Base-by-base conservation (phyloP, 129 eudicot genomes). In the Helichrysum umbraculigerum region DNA sequence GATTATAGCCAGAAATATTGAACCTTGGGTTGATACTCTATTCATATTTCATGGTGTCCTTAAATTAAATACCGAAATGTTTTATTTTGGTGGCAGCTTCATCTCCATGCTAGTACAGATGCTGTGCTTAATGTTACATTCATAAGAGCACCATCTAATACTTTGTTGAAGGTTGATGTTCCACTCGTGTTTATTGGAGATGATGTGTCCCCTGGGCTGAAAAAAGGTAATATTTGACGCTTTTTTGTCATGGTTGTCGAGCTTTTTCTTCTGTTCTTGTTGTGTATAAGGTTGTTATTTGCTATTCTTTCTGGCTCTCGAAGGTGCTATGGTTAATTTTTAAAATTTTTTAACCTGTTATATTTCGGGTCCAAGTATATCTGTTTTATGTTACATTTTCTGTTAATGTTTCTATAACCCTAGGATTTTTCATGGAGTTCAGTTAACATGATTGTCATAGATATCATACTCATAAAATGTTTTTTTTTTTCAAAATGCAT, bases 181-280 rank as follows among this genome's bases (percentile, higher is more conserved):
- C 99, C 99, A 70, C 96, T 94, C 10, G 88, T 91, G 66, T 94
- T 87, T 76, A 94, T 90, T 77, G 99, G 99, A 72, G 99, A 94
- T 10, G 99, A 94, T 66, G 87, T 94, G 16, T 94, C 96, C 68
- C 99, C 99, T 22, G 99, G 99, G 25, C 72, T 91, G 67, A 94
- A 83, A 79, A 94, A 94, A 91, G 99, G 99, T 89, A 85, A 66
- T 10, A 44, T 77, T 0, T 59, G 70, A 68, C 15, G 50, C 56
- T 20, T 60, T 71, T 60, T 7, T 59, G 14, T 8, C 51, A 35
- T 42, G 35, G 56, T 34, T 17, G 19, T 33, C n/a, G 57, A 54
- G 76, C 10, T 54, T 71, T 54, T 54, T 50, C 2, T 52, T 71
- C 16, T 33, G 5, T 32, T 14, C 68, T 5, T 62, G 68, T 62